Conservation (phyloP, 306 rosid species). For the Echinosophora koreensis region DNA sequence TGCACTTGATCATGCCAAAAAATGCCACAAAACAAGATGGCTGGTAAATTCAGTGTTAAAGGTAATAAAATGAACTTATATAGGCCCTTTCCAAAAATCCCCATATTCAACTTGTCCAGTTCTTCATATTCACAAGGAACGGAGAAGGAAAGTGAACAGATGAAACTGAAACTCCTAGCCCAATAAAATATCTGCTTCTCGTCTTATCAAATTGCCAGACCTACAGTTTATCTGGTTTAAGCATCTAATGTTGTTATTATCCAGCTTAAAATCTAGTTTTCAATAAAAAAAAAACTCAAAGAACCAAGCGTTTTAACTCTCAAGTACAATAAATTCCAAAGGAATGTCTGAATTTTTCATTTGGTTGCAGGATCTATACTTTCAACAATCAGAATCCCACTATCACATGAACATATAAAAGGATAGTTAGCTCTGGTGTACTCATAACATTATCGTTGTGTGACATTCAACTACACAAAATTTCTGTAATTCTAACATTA, state of each 20-base stretch:
- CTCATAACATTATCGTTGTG: neutral
- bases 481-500: neutral
- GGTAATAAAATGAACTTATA: neutral
- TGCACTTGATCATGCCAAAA: slow-evolving; percentile 2
- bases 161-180: neutral
- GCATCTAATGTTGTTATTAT: neutral
- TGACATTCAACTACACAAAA: slow-evolving; percentile 29
- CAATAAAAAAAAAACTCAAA: neutral
- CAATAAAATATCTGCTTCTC: neutral
- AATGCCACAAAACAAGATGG: neutral
- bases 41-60: neutral
- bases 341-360: neutral
- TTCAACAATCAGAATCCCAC: neutral
- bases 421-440: slow-evolving; percentile 10
- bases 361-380: neutral
- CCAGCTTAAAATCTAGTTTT: neutral
- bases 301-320: neutral
- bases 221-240: neutral
- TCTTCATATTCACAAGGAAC: neutral
- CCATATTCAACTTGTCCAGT: neutral
- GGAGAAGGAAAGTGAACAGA: neutral
- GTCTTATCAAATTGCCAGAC: neutral
- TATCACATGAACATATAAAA: slow-evolving; percentile 17
- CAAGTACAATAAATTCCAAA: neutral
- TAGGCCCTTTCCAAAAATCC: no score